Base-by-base conservation (phyloP, 345 rosid species). In the Salix purpurea region DNA sequence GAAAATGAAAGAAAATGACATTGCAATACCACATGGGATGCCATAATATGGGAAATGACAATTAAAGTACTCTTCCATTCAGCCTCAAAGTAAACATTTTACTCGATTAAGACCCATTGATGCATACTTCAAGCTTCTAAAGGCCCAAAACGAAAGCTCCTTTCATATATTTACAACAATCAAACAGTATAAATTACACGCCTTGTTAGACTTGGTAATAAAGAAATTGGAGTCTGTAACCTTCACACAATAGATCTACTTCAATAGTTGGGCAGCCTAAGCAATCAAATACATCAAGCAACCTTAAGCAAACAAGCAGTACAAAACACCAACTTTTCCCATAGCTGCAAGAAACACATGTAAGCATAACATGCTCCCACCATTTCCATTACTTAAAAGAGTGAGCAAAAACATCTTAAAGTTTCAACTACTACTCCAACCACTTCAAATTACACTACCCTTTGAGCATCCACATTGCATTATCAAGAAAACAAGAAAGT, bases 361-460 rank as follows among this genome's bases (percentile, higher is more conserved):
- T 7, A 1, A 19, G 50, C 16, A 16, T 15, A 7, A 36, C 0
- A 10, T 60, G 74, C 72, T 65, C 71, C 70, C 72, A 65, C 71
- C 66, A 42, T 68, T 65, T 26, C 40, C 73, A 79, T 71, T 52
- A 36, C 81, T 81, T 79, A 3, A 74, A 79, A 34, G 72, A 69
- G 80, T 65, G 75, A 75, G 66, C 78, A 83, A 76, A 75, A 11
- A 40, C 7, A 36, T 7, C 21, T 37, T 61, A 62, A 48, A 39
- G 37, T 78, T 78, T 79, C 85, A 70, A 67, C 89, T 80, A 61
- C 91, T 61, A 77, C 86, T 58, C 70, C 66, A 83, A 81, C 88
- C 69, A 79, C 84, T 68, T 56, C 70, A 60, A 71, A 30, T 66
- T 72, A 77, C 28, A 15, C 10, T 18, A 71, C 32, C 34, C 77